Conservation (phyloP, 306 rosid genomes). For the Prunus kanzakura region DNA sequence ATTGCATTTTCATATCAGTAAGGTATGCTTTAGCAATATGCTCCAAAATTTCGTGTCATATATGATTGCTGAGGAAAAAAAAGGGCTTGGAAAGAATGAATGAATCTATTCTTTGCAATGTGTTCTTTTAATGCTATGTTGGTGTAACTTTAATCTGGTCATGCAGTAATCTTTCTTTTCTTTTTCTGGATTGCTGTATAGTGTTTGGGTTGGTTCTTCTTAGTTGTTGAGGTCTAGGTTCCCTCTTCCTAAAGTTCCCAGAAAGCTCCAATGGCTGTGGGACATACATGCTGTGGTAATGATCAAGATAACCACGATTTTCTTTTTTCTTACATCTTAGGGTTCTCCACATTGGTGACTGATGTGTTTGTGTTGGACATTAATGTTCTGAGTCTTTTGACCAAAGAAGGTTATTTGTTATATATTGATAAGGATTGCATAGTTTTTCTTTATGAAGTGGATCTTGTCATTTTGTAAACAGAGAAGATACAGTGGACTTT, state of each 20-base stretch:
- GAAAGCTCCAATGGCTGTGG: too few species aligned
- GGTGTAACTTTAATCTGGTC: neutral
- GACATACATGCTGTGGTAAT: too few species aligned
- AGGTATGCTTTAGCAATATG: neutral
- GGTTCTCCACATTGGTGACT: neutral
- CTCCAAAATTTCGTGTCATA: neutral
- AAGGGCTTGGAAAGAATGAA: neutral
- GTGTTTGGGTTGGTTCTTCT: too few species aligned
- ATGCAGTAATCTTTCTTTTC: too few species aligned
- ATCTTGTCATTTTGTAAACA: neutral
- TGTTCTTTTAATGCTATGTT: neutral
- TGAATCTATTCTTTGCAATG: neutral
- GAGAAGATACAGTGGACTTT: too few species aligned
- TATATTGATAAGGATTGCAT: neutral
- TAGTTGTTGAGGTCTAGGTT: too few species aligned
- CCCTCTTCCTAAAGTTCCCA: too few species aligned
- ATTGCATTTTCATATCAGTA: neutral
- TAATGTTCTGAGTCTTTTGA: neutral
- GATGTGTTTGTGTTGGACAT: neutral
- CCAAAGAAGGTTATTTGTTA: neutral
- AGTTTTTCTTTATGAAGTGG: neutral
- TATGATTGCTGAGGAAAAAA: neutral
- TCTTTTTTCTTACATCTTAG: too few species aligned
- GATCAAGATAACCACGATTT: too few species aligned
- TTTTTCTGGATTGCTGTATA: neutral